phyloP scores from a whole-genome alignment of 1,139 yeast genomes.

The Pichia sp. region DNA sequence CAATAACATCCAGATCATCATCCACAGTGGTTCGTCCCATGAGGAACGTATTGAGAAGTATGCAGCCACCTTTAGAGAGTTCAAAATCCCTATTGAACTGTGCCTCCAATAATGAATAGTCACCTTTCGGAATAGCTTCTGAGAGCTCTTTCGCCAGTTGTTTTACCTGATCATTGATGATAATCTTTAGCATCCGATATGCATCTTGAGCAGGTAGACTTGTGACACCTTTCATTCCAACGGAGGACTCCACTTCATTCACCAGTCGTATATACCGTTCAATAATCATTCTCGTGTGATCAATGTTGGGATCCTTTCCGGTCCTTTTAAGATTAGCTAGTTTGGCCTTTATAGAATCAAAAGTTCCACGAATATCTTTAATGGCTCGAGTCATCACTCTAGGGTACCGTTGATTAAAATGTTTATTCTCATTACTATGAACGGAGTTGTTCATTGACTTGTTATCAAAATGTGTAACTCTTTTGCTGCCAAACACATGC shows the following conservation, averaged over 20 bases:
- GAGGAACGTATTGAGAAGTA: slow-evolving; percentile 6
- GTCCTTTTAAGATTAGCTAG: too few relatives aligned
- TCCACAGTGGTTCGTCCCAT: too few relatives aligned
- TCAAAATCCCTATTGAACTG: slow-evolving; percentile 3
- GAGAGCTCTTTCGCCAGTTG: not conserved
- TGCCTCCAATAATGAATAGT: slow-evolving; percentile 6
- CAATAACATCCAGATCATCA: too few relatives aligned
- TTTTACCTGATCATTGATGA: slow-evolving; percentile 4
- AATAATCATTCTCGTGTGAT: not conserved
- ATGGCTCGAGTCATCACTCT: too few relatives aligned
- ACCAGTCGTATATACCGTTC: slow-evolving; percentile 5
- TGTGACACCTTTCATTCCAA: not conserved
- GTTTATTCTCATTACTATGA: too few relatives aligned
- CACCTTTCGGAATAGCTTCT: not conserved
- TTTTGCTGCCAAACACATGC: slow-evolving; percentile 6
- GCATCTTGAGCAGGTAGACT: slow-evolving; percentile 6
- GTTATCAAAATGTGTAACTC: too few relatives aligned
- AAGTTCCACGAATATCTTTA: too few relatives aligned
- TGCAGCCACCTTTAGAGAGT: slow-evolving; percentile 10
- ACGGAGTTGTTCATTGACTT: too few relatives aligned
- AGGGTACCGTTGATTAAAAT: too few relatives aligned
- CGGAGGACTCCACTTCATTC: slow-evolving; percentile 2
- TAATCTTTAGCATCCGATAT: not conserved
- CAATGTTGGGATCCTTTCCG: too few relatives aligned
- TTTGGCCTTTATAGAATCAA: too few relatives aligned